phyloP scores from a whole-genome alignment of 331 rosid species.

The Dryas integrifolia region DNA sequence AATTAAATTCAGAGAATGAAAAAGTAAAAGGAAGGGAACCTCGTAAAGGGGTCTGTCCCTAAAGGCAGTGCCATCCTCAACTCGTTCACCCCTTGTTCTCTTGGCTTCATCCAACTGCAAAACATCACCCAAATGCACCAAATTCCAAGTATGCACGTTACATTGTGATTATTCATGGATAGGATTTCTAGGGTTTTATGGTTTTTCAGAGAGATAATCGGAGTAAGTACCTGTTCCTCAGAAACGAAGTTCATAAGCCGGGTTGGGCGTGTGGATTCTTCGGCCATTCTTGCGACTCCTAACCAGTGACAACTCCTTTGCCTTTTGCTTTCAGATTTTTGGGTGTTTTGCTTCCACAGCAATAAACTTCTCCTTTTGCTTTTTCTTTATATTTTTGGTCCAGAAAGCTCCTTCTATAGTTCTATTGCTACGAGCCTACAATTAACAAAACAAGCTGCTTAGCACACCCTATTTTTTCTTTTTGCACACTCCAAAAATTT shows the following conservation, averaged over 20 bases:
- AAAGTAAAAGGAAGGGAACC: slow-evolving; percentile 34
- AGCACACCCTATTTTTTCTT: no score
- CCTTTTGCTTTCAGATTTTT: no score
- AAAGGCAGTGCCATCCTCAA: slow-evolving; percentile 87
- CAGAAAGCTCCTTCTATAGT: no score
- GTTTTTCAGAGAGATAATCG: background rate
- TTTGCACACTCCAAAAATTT: no score
- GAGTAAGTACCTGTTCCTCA: slow-evolving; percentile 63
- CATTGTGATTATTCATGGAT: background rate
- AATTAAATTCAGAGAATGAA: background rate
- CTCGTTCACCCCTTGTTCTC: slow-evolving; percentile 75
- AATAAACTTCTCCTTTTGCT: no score
- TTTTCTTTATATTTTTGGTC: no score
- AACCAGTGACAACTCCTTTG: background rate
- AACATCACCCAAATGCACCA: background rate
- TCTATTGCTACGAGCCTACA: no score
- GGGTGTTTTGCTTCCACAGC: no score
- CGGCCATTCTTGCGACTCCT: slow-evolving; percentile 46
- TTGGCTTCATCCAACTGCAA: slow-evolving; percentile 70
- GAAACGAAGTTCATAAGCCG: slow-evolving; percentile 84
- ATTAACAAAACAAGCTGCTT: no score
- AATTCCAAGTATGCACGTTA: background rate
- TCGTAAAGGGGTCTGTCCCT: slow-evolving; percentile 86
- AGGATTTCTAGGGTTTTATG: slow-evolving; percentile 1
- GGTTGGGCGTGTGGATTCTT: slow-evolving; percentile 48